These are phyloP conservation scores for Voacanga thouarsii DNA, from an alignment of 257 asterid species.

Conservation along the genomic window DNA sequence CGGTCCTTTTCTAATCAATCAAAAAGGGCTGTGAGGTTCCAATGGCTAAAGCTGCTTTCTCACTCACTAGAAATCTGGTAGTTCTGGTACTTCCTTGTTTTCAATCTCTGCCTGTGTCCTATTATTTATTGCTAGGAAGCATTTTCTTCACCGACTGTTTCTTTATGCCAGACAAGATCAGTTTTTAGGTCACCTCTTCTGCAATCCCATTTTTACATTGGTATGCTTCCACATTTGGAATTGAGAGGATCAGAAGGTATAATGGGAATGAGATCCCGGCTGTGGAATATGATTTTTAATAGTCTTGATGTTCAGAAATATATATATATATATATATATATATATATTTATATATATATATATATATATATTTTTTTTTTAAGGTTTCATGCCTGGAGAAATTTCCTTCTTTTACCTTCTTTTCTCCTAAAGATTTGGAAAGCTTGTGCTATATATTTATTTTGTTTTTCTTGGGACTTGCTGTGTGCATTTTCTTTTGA, in stretches of 20 bases:
- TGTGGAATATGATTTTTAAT: neutral
- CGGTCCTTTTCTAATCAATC: constrained; percentile 73
- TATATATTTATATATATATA: no score
- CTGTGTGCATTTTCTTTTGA: no score
- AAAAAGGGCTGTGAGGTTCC: constrained; percentile 82
- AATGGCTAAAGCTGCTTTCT: constrained; percentile 47
- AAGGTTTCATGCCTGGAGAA: neutral
- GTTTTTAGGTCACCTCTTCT: neutral
- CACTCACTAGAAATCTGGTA: neutral
- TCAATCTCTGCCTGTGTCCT: neutral
- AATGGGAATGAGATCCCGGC: neutral
- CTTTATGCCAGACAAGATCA: no score
- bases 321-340: no score
- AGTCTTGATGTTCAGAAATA: no score
- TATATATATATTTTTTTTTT: no score
- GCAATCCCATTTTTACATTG: neutral
- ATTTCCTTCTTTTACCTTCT: neutral
- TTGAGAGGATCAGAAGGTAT: no score
- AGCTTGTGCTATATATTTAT: neutral
- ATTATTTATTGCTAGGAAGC: neutral
- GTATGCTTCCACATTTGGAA: neutral
- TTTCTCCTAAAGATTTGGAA: neutral
- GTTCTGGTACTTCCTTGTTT: neutral
- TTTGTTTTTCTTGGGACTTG: no score
- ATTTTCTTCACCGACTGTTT: neutral